phyloP scores from a whole-genome alignment of 768 basidiomycete species.

The Zangia roseola region DNA sequence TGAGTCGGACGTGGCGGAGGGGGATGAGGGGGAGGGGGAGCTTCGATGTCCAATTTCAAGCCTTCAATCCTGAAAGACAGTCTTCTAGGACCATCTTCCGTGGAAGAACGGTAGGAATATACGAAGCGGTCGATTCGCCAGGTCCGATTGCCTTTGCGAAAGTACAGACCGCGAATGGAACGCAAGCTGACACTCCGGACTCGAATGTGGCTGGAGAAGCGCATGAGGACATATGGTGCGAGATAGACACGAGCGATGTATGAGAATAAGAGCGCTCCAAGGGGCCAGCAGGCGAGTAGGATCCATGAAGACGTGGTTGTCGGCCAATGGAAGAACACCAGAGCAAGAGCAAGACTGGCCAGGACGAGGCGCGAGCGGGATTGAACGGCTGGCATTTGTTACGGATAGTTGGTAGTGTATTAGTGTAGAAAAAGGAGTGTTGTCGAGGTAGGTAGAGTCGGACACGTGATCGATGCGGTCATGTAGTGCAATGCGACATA shows the following conservation, averaged over 20 bases:
- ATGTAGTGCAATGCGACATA: constrained; percentile 21
- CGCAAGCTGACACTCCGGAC: constrained; percentile 73
- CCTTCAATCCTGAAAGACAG: constrained; percentile 66
- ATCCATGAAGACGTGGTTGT: constrained; percentile 36
- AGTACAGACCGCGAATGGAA: constrained; percentile 75
- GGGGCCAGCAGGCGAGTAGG: constrained; percentile 45
- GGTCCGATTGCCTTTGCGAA: constrained; percentile 51
- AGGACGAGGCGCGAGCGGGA: constrained; percentile 9
- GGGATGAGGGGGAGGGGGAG: constrained; percentile 15
- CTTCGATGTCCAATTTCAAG: constrained; percentile 49
- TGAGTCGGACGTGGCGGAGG: constrained; percentile 22
- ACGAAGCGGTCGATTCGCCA: constrained; percentile 69
- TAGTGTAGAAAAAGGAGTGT: not conserved
- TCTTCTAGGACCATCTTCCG: constrained; percentile 47
- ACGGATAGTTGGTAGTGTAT: not conserved
- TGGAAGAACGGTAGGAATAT: constrained; percentile 51
- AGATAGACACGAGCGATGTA: constrained; percentile 65
- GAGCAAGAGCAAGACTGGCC: constrained; percentile 10
- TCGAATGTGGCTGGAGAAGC: constrained; percentile 58
- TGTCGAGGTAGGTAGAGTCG: not conserved
- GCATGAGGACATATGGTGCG: constrained; percentile 59
- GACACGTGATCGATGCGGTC: constrained; percentile 13
- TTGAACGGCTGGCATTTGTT: constrained; percentile 7
- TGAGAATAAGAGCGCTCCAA: constrained; percentile 52
- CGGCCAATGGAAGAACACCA: constrained; percentile 21